phyloP scores from a whole-genome alignment of 129 eudicot species.

The Artemisia tridentata region DNA sequence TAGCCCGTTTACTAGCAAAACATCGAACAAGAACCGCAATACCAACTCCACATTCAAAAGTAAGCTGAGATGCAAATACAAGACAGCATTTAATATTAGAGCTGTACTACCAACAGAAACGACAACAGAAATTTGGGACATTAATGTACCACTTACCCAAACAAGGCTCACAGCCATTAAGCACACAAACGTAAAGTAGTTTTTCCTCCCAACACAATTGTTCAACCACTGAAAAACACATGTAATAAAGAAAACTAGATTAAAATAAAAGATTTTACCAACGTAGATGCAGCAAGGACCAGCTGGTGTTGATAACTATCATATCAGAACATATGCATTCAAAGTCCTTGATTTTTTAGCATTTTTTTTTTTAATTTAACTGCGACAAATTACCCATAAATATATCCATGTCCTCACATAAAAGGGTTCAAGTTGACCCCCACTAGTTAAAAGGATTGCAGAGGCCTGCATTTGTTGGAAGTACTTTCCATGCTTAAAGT shows the following conservation, averaged over 20 bases:
- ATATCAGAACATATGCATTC: no score
- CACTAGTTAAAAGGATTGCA: no score
- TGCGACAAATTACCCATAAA: no score
- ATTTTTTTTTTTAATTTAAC: no score
- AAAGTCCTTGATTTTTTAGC: no score
- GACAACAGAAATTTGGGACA: background rate
- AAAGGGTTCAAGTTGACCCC: no score
- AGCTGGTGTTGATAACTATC: no score
- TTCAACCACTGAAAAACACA: conserved; percentile 77
- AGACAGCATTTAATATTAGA: background rate
- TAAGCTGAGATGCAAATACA: conserved; percentile 47
- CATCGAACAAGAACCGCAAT: conserved; percentile 86
- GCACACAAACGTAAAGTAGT: conserved; percentile 70
- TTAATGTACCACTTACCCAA: conserved; percentile 53
- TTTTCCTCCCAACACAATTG: conserved; percentile 88
- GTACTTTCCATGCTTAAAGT: no score
- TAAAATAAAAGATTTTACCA: background rate
- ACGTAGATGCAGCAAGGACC: no score
- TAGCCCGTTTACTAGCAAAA: conserved; percentile 57
- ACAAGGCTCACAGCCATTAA: conserved; percentile 81
- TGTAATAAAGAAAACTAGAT: conserved; percentile 20
- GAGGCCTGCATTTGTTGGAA: no score
- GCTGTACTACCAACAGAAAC: background rate
- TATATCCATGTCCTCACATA: no score
- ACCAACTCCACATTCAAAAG: conserved; percentile 74